Percentiles rank a stretch among this genome's conserved stretches.
phyloP scores from a whole-genome alignment of 495 filamentous ascomycete species.

The Hyaloscypha finlandica region DNA sequence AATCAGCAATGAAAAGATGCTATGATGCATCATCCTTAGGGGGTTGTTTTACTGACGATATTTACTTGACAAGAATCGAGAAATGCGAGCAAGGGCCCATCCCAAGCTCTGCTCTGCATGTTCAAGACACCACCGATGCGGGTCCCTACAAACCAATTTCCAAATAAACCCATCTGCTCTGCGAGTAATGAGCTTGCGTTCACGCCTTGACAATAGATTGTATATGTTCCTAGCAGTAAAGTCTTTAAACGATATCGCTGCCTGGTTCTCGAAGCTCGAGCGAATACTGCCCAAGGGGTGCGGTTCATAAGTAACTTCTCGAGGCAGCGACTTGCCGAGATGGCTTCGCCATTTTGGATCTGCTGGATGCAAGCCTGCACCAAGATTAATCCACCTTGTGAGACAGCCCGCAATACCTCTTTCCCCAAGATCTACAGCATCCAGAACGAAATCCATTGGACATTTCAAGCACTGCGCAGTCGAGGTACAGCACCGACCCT shows the following conservation, averaged over 20 bases:
- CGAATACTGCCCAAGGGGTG: constrained; percentile 8
- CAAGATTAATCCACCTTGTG: constrained; percentile 16
- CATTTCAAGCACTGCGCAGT: constrained; percentile 21
- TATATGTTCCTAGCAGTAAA: constrained; percentile 13
- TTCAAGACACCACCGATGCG: background rate
- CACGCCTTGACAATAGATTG: constrained; percentile 15
- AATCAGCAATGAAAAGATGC: too few relatives aligned
- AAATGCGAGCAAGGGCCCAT: constrained; percentile 1
- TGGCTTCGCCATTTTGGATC: constrained; percentile 1
- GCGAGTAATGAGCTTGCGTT: background rate
- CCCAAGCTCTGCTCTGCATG: constrained; percentile 2
- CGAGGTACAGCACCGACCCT: constrained; percentile 13
- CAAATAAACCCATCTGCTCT: background rate
- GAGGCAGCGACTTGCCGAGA: background rate
- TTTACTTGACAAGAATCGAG: background rate
- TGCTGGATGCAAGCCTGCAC: constrained; percentile 7
- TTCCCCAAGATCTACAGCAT: constrained; percentile 25
- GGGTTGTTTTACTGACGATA: background rate
- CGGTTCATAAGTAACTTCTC: background rate
- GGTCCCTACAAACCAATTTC: background rate
- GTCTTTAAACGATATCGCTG: constrained; percentile 2
- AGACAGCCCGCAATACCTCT: constrained; percentile 16
- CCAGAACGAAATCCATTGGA: constrained; percentile 26
- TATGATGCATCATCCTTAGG: constrained; percentile 6
- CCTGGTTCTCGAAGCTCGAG: constrained; percentile 12